Conservation (phyloP, 2,329 filamentous ascomycete genomes). For the Orbilia ellipsospora region DNA sequence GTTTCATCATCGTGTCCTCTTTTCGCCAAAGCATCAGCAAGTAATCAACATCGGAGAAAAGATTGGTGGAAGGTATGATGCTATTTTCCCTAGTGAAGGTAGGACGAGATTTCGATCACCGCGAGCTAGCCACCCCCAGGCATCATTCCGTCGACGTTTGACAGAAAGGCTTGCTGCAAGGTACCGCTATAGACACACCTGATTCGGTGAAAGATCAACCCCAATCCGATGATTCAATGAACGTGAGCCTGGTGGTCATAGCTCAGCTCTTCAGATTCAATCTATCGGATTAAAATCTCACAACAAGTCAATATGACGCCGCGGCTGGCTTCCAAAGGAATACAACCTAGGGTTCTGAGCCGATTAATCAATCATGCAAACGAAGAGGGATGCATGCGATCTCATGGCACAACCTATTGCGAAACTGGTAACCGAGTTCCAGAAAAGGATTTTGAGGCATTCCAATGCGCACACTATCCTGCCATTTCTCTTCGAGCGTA, state of each 20-base stretch:
- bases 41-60: background rate
- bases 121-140: conserved; percentile 1
- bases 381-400: background rate
- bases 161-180: conserved; percentile 39
- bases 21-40: background rate
- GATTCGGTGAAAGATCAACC: conserved; percentile 43
- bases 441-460: no score
- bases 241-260: conserved; percentile 21
- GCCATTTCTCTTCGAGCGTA: background rate
- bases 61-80: conserved; percentile 2
- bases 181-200: conserved; percentile 21
- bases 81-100: conserved; percentile 24
- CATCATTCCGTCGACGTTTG: conserved; percentile 12
- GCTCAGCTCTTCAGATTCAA: background rate
- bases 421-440: no score
- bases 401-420: conserved; percentile 8
- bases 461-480: background rate
- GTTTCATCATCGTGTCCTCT: background rate
- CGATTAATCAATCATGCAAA: background rate
- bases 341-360: background rate
- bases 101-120: conserved; percentile 23
- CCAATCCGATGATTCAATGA: conserved; percentile 4
- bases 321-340: conserved; percentile 5
- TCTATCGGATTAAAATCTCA: no score
- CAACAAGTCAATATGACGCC: background rate